phyloP scores from a whole-genome alignment of 116 monocot species.

The Dioscorea cayenensis region DNA sequence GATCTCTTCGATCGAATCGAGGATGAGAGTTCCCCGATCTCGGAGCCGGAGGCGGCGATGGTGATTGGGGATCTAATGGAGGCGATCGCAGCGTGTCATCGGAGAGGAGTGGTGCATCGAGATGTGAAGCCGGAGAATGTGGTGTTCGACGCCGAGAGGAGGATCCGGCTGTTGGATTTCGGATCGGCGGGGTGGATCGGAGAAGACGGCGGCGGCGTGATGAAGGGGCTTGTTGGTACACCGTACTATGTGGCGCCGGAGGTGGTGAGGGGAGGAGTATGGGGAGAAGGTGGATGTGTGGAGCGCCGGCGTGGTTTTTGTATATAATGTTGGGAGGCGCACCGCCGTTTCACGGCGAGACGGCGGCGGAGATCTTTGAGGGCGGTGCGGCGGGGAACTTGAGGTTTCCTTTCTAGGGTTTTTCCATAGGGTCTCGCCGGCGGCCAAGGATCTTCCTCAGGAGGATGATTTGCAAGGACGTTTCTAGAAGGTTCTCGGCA shows the following conservation, averaged over 20 bases:
- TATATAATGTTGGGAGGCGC: slow-evolving; percentile 71
- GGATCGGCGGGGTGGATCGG: slow-evolving; percentile 73
- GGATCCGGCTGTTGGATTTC: slow-evolving; percentile 64
- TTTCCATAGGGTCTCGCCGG: slow-evolving; percentile 46
- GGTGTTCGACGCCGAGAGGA: slow-evolving; percentile 36
- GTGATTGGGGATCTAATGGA: slow-evolving; percentile 46
- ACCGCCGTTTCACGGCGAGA: slow-evolving; percentile 67
- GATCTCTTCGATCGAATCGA: slow-evolving; percentile 64
- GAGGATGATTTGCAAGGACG: slow-evolving; percentile 75
- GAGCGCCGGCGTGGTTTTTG: slow-evolving; percentile 83
- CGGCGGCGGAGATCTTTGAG: slow-evolving; percentile 66
- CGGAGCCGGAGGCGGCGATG: slow-evolving; percentile 44
- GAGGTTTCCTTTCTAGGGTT: slow-evolving; percentile 54
- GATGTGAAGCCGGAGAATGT: slow-evolving; percentile 93
- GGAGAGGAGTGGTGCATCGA: slow-evolving; percentile 69
- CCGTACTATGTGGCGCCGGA: slow-evolving; percentile 94
- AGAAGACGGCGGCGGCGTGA: slow-evolving; percentile 23
- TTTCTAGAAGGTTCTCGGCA: slow-evolving; percentile 49
- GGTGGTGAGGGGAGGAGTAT: slow-evolving; percentile 72
- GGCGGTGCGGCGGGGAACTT: slow-evolving; percentile 55
- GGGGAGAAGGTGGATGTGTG: slow-evolving; percentile 79
- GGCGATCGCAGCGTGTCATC: slow-evolving; percentile 64
- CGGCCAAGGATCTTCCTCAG: slow-evolving; percentile 74
- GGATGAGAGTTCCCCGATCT: slow-evolving; percentile 20
- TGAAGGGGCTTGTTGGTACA: slow-evolving; percentile 72